A percentile compares a stretch with the other conserved stretches of the same genome.
Conservation (phyloP, 495 filamentous ascomycete species). For the Amniculicola lignicola region DNA sequence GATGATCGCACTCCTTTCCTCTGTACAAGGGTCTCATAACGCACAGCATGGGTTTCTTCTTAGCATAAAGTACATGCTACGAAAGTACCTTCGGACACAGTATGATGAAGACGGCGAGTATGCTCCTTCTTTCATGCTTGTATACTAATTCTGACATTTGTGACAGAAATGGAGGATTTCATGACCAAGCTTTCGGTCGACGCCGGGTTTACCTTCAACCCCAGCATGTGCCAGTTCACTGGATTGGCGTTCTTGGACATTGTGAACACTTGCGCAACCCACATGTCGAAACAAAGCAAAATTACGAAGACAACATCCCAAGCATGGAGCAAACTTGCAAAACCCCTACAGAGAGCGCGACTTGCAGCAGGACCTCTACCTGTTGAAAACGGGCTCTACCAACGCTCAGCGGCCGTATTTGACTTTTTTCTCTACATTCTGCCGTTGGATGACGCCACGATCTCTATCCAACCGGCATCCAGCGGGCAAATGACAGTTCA, state of each 20-base stretch:
- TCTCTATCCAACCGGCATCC: no score
- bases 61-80: conserved; percentile 50
- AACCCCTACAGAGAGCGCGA: not conserved
- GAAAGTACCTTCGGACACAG: not conserved
- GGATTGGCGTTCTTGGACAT: conserved; percentile 23
- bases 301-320: not conserved
- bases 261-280: conserved; percentile 13
- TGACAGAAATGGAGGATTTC: not conserved
- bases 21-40: conserved; percentile 49
- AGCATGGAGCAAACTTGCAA: conserved; percentile 5
- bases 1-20: not conserved
- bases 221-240: conserved; percentile 28
- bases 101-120: not conserved
- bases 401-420: no score
- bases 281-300: not conserved
- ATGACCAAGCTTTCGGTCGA: not conserved
- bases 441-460: no score
- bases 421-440: no score
- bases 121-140: not conserved
- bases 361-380: not conserved
- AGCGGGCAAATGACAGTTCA: no score
- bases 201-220: not conserved
- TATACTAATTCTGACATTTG: not conserved
- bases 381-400: no score
- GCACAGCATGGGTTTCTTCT: conserved; percentile 61